Conservation (phyloP, 441 rosid genomes). For the Mallotus repandus region DNA sequence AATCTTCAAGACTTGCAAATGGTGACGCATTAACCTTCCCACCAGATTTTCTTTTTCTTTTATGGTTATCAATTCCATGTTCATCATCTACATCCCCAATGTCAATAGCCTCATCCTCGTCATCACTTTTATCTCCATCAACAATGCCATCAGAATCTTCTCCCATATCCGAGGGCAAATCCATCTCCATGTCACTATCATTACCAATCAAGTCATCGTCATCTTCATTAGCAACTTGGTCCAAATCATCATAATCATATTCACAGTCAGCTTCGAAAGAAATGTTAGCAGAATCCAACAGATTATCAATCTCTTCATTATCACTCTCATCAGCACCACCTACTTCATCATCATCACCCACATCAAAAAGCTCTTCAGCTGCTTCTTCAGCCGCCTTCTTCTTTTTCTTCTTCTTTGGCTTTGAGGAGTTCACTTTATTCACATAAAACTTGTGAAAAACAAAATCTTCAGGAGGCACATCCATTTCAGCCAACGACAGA, state of each 20-base stretch:
- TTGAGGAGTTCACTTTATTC: constrained; percentile 70
- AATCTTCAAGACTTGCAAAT: constrained; percentile 82
- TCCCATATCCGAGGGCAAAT: constrained; percentile 36
- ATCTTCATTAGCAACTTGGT: constrained; percentile 60
- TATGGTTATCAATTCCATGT: constrained; percentile 28
- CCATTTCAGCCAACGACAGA: constrained; percentile 75
- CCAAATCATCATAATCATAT: constrained; percentile 78
- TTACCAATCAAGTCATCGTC: constrained; percentile 68
- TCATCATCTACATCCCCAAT: constrained; percentile 45
- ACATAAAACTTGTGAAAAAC: constrained; percentile 85
- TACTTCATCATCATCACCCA: constrained; percentile 49
- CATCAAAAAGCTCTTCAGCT: constrained; percentile 66
- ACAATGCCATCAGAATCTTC: constrained; percentile 38
- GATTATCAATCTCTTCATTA: constrained; percentile 80
- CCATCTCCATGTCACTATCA: constrained; percentile 68
- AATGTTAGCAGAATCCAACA: constrained; percentile 63
- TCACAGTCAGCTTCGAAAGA: constrained; percentile 59
- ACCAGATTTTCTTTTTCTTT: constrained; percentile 43
- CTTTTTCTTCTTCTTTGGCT: constrained; percentile 84
- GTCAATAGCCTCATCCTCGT: constrained; percentile 31
- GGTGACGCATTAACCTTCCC: constrained; percentile 56
- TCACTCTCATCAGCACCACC: constrained; percentile 82
- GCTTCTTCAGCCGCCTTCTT: constrained; percentile 33
- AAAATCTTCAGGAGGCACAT: constrained; percentile 87
- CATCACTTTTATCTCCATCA: constrained; percentile 28